phyloP scores from a whole-genome alignment of 2,329 filamentous ascomycete genomes.

The Monosporascus sp. region DNA sequence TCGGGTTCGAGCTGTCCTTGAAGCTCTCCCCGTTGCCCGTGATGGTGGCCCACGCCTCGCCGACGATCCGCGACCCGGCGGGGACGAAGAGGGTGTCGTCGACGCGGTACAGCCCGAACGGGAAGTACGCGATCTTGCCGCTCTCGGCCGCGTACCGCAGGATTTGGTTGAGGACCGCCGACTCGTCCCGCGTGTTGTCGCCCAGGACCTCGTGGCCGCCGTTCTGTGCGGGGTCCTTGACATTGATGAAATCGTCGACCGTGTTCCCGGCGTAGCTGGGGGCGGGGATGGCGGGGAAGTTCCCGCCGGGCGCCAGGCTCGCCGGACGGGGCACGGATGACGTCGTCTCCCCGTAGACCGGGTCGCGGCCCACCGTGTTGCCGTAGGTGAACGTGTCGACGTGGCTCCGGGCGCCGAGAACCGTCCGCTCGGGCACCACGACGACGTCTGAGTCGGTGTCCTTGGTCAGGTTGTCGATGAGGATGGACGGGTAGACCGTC shows the following conservation, averaged over 20 bases:
- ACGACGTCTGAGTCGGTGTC: constrained; percentile 33
- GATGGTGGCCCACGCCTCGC: constrained; percentile 48
- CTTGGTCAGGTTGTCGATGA: constrained; percentile 39
- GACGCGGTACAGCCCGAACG: constrained; percentile 50
- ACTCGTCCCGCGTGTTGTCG: constrained; percentile 34
- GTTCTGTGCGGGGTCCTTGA: constrained; percentile 36
- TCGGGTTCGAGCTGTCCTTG: constrained; percentile 44
- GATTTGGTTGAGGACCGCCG: constrained; percentile 32
- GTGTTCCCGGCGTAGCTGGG: constrained; percentile 34
- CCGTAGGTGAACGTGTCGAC: constrained; percentile 37
- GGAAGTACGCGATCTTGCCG: constrained; percentile 47
- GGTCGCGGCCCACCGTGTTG: constrained; percentile 35
- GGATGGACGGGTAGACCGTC: constrained; percentile 32
- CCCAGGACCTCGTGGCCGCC: constrained; percentile 31
- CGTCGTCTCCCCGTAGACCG: constrained; percentile 32
- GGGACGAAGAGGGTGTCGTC: constrained; percentile 47
- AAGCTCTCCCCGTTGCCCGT: constrained; percentile 46
- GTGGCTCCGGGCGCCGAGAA: constrained; percentile 25
- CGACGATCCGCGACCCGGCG: constrained; percentile 43
- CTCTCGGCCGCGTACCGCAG: constrained; percentile 31
- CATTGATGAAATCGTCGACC: constrained; percentile 32
- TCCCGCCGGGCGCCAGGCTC: constrained; percentile 31
- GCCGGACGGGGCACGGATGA: constrained; percentile 28
- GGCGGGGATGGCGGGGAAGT: constrained; percentile 30
- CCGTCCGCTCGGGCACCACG: constrained; percentile 24